Evolutionary conservation across 1,139 yeast species (phyloP), one percentile per base, ranked within the genome.

Genomic region (Pichia sp.): DNA sequence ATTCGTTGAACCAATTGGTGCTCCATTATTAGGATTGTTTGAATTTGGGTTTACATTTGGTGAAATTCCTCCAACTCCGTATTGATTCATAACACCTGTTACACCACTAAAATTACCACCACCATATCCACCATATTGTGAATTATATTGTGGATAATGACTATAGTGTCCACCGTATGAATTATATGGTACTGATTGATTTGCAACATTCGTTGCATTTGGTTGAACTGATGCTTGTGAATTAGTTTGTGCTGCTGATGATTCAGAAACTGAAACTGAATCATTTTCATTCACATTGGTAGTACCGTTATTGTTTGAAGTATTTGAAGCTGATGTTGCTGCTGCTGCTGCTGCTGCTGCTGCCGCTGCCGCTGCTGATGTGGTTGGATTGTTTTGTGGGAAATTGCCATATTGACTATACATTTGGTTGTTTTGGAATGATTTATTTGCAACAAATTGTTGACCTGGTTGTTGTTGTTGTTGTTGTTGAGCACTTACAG

Each of bases 381-480:
- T 18, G 11, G 22, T 22, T 9, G 28, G 22, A 24, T 24, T 10
- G 15, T 8, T n/a, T 14, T 28, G 34, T 36, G 44, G 48, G 31
- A 18, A 47, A 28, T 45, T 52, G 39, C 52, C 57, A 36, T 48
- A 50, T 41, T 53, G 60, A 44, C 51, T 49, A 43, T 56, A 53
- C 39, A 51, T 46, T 45, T 52, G 50, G 42, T 51, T 54, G 41
- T 46, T 50, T 44, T 51, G 56, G 26, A 44, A 43, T 3, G 50
- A 42, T 36, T 50, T 52, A 24, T 47, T 54, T 6, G 18, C 40
- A 36, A 50, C 50, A 15, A 42, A 46, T 38, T 45, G 54, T 30
- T 40, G 48, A 32, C 39, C 48, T 31, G 40, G 42, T 38, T 41
- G 52, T 36, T 34, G 43, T 30, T 35, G 42, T 22, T 17, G 41